Evolutionary conservation across 2,329 filamentous ascomycete genomes (phyloP), one percentile per base, ranked within the genome.

Genomic region (Ceratocystis papillata): DNA sequence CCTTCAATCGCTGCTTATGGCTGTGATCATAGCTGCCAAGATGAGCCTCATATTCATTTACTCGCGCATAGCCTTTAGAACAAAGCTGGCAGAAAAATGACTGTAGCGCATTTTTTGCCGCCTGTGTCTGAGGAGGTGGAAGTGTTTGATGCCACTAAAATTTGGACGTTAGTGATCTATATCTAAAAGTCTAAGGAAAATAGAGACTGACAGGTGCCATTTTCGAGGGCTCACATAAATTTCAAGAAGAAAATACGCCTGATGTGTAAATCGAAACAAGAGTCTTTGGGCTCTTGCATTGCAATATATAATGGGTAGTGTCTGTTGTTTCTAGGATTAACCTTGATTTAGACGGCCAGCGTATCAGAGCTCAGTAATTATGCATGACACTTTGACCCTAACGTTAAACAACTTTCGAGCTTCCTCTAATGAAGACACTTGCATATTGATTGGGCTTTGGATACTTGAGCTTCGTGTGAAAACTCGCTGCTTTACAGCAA

Each of bases 1-100:
- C 89, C 76, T 90, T 89, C 67, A 92, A 83, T 62, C 89, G 87
- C 78, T 95, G 91, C 75, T 91, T 92, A 76, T 99, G 94, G 71
- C 89, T 89, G 77, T 99, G 94, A 74, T 97, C 94, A 76, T 97
- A 97, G 72, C 89, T 94, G 69, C 86, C 86, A 66, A 96, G 89
- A 75, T 99, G 94, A 6, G 92, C 88, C 76, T 97, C 93, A 75
- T 95, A 96, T 75, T 97, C 93, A 73, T 95, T 93, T 81, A 96
- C 93, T 66, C 94, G 90, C 1, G 87, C 86, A 77, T 97, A 99
- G 71, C 92, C 93, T 77, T 97, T 97, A 69, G 88, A 86, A 79
- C 94, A 97, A 65, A 97, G 83, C 50, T 86, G 83, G 79, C 87
- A 95, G 77, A 89, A 91, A 77, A 95, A 94, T 44, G 88, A 85